Percentiles rank a stretch among this genome's conserved stretches.
These are phyloP conservation scores for Helminthosporium solani DNA, from an alignment of 2,329 filamentous ascomycete genomes.

Conservation along the genomic window DNA sequence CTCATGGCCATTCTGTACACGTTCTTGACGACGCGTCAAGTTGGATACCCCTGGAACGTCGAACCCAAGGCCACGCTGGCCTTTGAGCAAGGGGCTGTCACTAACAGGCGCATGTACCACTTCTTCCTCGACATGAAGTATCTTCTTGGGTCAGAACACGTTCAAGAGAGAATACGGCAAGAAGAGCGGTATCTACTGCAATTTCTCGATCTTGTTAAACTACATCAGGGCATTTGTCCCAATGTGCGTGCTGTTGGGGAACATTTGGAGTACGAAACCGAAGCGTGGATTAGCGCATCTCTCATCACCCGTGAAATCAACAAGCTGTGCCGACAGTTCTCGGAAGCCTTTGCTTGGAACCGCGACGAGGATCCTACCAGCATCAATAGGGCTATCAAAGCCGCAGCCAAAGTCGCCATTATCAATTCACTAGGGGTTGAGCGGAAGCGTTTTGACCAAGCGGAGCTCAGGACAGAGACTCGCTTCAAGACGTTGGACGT, in stretches of 20 bases:
- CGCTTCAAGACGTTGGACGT: constrained; percentile 75
- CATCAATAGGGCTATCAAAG: constrained; percentile 70
- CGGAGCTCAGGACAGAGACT: constrained; percentile 84
- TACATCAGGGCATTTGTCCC: constrained; percentile 95
- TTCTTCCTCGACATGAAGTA: constrained; percentile 96
- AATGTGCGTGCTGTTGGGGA: constrained; percentile 90
- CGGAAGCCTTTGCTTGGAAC: constrained; percentile 77
- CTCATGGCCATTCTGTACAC: constrained; percentile 96
- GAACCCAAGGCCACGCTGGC: constrained; percentile 82
- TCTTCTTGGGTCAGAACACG: constrained; percentile 82
- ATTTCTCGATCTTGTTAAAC: constrained; percentile 91
- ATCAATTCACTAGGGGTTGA: constrained; percentile 89
- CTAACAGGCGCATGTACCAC: constrained; percentile 93
- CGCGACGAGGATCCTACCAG: constrained; percentile 64
- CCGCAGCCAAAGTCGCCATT: constrained; percentile 79
- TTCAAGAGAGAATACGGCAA: constrained; percentile 78
- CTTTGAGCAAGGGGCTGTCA: constrained; percentile 92
- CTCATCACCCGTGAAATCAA: constrained; percentile 95
- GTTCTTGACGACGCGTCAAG: constrained; percentile 92
- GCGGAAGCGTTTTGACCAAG: constrained; percentile 76
- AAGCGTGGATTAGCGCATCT: constrained; percentile 96
- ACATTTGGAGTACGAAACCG: constrained; percentile 97
- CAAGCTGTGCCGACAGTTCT: constrained; percentile 81
- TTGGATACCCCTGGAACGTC: constrained; percentile 89
- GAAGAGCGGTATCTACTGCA: constrained; percentile 89